A percentile compares a stretch with the other conserved stretches of the same genome.
Evolutionary conservation across 75 land plant genomes (phyloP).

Genomic region (Isoetes taiwanensis): DNA sequence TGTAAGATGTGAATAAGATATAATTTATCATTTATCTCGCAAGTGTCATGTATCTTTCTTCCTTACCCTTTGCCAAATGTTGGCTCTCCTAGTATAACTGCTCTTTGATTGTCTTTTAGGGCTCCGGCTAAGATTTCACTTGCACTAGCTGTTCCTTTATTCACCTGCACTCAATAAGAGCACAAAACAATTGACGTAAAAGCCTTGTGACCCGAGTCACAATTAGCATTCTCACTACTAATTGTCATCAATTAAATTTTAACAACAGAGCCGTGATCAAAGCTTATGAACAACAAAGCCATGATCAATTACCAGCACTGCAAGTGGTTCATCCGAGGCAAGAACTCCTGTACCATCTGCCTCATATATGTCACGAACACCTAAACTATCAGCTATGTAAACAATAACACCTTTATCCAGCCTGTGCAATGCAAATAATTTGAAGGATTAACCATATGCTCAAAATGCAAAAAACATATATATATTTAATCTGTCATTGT

Average conservation of each 20-base stretch:
- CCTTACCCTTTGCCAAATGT: conserved; percentile 96
- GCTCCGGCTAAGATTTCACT: conserved; percentile 99
- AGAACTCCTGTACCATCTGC: conserved; percentile 67
- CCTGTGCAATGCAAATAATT: conserved; percentile 27
- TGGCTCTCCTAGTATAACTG: conserved; percentile 76
- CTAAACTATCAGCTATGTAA: conserved; percentile 83
- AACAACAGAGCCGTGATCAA: background rate
- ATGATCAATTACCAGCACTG: conserved; percentile 51
- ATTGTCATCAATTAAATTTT: background rate
- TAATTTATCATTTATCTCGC: background rate
- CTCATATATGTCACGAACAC: conserved; percentile 92
- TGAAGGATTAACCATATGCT: background rate
- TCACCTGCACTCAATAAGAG: conserved; percentile 43
- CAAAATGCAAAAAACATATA: too few species aligned
- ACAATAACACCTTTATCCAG: conserved; percentile 94
- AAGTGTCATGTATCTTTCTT: background rate
- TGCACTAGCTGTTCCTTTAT: conserved; percentile 99
- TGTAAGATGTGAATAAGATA: background rate
- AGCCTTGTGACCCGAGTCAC: background rate
- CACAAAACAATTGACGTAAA: background rate
- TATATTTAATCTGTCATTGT: too few species aligned
- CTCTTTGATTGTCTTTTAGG: conserved; percentile 86
- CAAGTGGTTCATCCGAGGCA: conserved; percentile 72
- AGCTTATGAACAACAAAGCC: background rate
- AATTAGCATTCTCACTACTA: background rate